Base-by-base conservation (phyloP, 371 early-diverging fungal genomes). In the Blastocladiella emersonii region DNA sequence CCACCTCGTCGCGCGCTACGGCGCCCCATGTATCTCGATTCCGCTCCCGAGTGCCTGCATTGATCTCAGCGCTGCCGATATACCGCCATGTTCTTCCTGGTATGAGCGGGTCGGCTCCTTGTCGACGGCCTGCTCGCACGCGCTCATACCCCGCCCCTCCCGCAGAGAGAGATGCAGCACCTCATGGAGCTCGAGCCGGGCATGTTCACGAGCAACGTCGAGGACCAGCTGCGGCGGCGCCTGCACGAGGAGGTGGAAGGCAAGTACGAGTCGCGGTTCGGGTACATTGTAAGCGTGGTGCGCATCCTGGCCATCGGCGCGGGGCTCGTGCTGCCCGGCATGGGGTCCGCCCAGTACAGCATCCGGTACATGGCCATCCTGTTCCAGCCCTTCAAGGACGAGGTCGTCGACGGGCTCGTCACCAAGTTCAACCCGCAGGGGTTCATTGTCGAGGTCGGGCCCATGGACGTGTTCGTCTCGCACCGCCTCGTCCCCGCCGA, bases 361-460 rank as follows among this genome's bases (percentile, higher is more conserved):
- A 89, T 98, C 21, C 78, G 83, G 41, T 99, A 99, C 75, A 89
- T 88, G 66, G 99, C 99, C 10, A 87, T 99, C 66, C 91, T 98
- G 7, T 92, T 98, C 68, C 96, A 93, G 70, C 98, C 98, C 27
- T 94, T 91, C 76, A 96, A 92, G 67, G 90, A 91, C 56, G 93
- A 99, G 76, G 98, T 98, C 2, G 77, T 98, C 4, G 98, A 99
- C 72, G 99, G 91, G 0, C 82, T 91, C 19, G 95, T 98, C 4
- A 89, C 89, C 0, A 89, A 87, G 37, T 96, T 98, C 19, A 97
- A 92, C 70, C 71, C 89, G 87, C 89, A 95, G 83, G 99, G 99
- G 8, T 91, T 98, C 70, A 96, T 95, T 76, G 93, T 90, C 17
- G 92, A 92, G 64, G 91, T 92, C 25, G 99, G 99, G 1, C 99